phyloP scores from a whole-genome alignment of 2,329 filamentous ascomycete genomes.

The Blastomyces percursus region DNA sequence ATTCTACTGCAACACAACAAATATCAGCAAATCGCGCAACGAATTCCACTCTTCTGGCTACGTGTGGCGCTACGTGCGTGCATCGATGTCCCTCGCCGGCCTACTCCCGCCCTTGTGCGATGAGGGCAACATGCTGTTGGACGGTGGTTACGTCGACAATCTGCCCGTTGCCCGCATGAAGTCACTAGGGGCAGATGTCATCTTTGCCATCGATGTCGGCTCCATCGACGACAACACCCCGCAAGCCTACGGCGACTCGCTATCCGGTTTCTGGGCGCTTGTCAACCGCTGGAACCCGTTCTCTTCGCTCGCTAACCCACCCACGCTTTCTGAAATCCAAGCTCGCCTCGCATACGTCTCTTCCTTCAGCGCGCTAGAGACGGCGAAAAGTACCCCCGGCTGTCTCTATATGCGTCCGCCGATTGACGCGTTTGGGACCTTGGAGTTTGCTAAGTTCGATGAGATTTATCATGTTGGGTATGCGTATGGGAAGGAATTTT shows the following conservation, averaged over 20 bases:
- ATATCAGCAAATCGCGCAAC: conserved; percentile 84
- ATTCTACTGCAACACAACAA: conserved; percentile 98
- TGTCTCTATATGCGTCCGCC: conserved; percentile 96
- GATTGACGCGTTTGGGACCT: conserved; percentile 81
- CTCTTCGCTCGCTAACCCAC: conserved; percentile 76
- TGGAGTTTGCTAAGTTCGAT: conserved; percentile 96
- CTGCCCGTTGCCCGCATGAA: conserved; percentile 97
- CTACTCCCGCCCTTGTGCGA: conserved; percentile 89
- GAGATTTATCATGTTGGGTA: conserved; percentile 91
- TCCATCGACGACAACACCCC: conserved; percentile 84
- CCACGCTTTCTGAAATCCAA: conserved; percentile 91
- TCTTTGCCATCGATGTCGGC: conserved; percentile 93
- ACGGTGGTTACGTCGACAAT: conserved; percentile 96
- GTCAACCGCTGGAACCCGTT: conserved; percentile 97
- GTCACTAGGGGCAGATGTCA: conserved; percentile 77
- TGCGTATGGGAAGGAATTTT: conserved; percentile 67
- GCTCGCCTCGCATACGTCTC: conserved; percentile 89
- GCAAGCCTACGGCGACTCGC: conserved; percentile 83
- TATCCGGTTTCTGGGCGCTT: conserved; percentile 91
- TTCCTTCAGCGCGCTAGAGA: conserved; percentile 84
- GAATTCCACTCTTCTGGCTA: conserved; percentile 96
- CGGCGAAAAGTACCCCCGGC: conserved; percentile 80
- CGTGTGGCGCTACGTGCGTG: conserved; percentile 92
- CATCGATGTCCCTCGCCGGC: conserved; percentile 92
- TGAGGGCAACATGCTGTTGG: conserved; percentile 90